A percentile compares a stretch with the other conserved stretches of the same genome.
phyloP scores from a whole-genome alignment of 345 rosid genomes.

The Ailanthus altissimus region DNA sequence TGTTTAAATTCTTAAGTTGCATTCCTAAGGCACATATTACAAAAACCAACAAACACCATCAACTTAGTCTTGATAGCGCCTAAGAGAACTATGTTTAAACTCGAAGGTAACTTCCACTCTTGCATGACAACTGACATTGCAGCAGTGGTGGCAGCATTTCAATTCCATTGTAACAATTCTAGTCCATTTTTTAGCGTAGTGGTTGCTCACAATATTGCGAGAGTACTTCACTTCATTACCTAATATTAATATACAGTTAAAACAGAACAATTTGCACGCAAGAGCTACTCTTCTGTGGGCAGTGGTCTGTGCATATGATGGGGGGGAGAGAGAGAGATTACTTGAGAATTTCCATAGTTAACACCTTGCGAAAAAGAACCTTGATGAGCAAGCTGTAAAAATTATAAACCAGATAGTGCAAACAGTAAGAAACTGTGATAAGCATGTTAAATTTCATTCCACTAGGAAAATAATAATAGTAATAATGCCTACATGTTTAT shows the following conservation, averaged over 20 bases:
- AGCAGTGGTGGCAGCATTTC: neutral
- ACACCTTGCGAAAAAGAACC: constrained; percentile 53
- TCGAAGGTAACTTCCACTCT: neutral
- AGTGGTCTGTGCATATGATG: neutral
- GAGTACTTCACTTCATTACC: neutral
- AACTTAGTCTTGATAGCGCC: neutral
- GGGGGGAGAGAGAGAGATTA: constrained; percentile 37
- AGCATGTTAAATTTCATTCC: neutral
- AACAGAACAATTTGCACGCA: neutral
- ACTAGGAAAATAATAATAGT: neutral
- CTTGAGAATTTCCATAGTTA: constrained; percentile 61
- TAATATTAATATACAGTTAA: neutral
- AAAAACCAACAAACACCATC: neutral
- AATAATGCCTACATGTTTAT: neutral
- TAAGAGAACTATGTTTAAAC: neutral
- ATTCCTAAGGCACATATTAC: neutral
- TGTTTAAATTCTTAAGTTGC: neutral
- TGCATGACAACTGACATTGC: neutral
- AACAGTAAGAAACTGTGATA: constrained; percentile 1
- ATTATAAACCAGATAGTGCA: constrained; percentile 21
- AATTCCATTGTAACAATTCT: neutral
- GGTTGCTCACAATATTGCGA: neutral
- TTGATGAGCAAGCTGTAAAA: constrained; percentile 61
- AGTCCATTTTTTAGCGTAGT: neutral
- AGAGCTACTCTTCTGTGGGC: neutral